Evolutionary conservation across 2,329 filamentous ascomycete species (phyloP).

Genomic region (Rutstroemia sp.): DNA sequence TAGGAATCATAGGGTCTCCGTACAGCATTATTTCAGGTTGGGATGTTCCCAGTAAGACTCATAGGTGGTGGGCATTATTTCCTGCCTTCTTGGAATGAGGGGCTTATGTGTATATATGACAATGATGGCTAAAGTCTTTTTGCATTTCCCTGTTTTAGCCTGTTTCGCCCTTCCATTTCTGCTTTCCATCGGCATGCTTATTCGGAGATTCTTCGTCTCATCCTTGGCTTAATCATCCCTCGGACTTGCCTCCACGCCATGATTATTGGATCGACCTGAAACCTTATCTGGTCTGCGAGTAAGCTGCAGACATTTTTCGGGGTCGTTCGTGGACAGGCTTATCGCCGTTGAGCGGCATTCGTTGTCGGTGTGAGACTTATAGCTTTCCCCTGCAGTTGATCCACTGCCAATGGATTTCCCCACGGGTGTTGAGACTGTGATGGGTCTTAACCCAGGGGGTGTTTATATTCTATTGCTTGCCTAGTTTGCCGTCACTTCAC

Average conservation of each 20-base stretch:
- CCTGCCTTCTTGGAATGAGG: no score
- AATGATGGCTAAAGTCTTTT: no score
- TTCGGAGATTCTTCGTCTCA: no score
- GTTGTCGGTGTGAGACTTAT: neutral
- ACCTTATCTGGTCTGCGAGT: neutral
- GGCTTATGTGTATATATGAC: no score
- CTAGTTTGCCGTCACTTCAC: no score
- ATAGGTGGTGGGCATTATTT: no score
- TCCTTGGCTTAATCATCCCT: no score
- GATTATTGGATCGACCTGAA: neutral
- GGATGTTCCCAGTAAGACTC: neutral
- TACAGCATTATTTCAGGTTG: neutral
- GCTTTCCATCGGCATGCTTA: no score
- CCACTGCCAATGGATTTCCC: neutral
- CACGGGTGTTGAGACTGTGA: neutral
- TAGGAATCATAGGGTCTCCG: neutral
- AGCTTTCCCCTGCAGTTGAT: neutral
- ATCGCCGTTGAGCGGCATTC: neutral
- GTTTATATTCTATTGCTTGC: no score
- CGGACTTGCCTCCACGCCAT: no score
- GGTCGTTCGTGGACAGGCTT: neutral
- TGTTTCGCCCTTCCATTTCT: no score
- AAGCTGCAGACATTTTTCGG: neutral
- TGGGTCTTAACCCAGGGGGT: neutral
- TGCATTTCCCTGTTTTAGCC: no score